Conservation (phyloP, 2,329 filamentous ascomycete species). For the Zasmidium angulare region DNA sequence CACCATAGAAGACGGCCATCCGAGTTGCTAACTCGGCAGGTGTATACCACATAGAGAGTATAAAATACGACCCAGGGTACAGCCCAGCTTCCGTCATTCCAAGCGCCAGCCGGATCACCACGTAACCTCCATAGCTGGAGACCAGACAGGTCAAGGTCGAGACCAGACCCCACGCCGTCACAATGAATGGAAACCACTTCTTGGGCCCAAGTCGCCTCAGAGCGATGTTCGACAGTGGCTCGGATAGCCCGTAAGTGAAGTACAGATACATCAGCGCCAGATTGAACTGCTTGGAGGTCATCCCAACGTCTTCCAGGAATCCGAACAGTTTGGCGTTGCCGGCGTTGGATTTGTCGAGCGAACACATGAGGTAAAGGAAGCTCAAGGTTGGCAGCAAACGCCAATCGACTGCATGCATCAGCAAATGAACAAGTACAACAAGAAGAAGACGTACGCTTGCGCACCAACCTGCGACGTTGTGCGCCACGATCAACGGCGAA, state of each 20-base stretch:
- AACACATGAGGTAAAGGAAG: constrained; percentile 12
- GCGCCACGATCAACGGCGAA: neutral
- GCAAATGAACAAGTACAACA: neutral
- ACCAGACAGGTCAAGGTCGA: constrained; percentile 35
- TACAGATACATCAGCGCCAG: constrained; percentile 12
- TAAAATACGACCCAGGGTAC: constrained; percentile 38
- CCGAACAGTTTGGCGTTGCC: constrained; percentile 13
- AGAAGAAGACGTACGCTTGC: constrained; percentile 3
- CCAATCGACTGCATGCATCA: constrained; percentile 4
- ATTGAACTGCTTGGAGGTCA: constrained; percentile 13
- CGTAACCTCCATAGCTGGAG: constrained; percentile 34
- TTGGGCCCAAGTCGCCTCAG: constrained; percentile 12
- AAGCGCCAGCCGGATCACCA: constrained; percentile 37
- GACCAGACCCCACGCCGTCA: constrained; percentile 32
- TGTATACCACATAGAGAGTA: constrained; percentile 39
- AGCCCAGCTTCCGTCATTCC: constrained; percentile 35
- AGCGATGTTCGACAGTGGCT: constrained; percentile 13
- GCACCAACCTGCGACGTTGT: neutral
- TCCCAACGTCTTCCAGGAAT: constrained; percentile 12
- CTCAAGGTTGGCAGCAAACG: constrained; percentile 9
- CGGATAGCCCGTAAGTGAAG: constrained; percentile 12
- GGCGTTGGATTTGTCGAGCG: constrained; percentile 10
- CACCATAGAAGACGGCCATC: constrained; percentile 41
- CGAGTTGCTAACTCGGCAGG: constrained; percentile 40
- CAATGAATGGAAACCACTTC: constrained; percentile 15